Conservation (phyloP, 345 rosid genomes). For the Rhizophora apiculata region DNA sequence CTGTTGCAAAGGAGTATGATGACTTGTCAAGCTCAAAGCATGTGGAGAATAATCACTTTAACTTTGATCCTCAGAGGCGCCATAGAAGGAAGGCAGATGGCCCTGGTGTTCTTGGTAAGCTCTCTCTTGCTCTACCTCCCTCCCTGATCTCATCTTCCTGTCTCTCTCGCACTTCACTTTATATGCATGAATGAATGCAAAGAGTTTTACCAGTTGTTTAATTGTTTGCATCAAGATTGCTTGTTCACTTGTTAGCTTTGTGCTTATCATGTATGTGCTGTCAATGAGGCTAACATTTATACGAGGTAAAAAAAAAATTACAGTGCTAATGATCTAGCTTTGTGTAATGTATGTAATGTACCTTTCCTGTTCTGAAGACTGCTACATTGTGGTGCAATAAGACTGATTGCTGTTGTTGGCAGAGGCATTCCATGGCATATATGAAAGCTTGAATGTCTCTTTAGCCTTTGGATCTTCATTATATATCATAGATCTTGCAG, state of each 20-base stretch:
- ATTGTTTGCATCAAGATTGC: background rate
- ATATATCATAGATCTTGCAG: too few species aligned
- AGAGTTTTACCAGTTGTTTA: too few species aligned
- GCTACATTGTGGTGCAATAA: background rate
- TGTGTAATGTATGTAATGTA: background rate
- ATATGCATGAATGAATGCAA: too few species aligned
- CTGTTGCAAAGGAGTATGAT: constrained; percentile 49
- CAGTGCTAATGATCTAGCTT: too few species aligned
- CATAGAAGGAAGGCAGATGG: constrained; percentile 18
- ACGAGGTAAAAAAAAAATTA: too few species aligned
- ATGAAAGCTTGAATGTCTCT: too few species aligned
- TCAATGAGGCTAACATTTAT: too few species aligned
- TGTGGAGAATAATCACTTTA: constrained; percentile 32
- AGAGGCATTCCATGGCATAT: too few species aligned
- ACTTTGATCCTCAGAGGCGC: constrained; percentile 24
- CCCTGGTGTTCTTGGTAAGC: constrained; percentile 44
- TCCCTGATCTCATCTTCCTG: background rate
- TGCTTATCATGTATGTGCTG: background rate
- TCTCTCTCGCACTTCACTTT: too few species aligned
- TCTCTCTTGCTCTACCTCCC: background rate
- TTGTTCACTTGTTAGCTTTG: background rate
- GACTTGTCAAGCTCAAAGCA: constrained; percentile 41
- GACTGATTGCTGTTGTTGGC: background rate
- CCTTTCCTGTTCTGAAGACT: background rate
- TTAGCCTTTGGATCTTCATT: too few species aligned